Evolutionary conservation across 106 monocot genomes (phyloP), one percentile per base, ranked within the genome.

Genomic region (Narthecium ossifragum): DNA sequence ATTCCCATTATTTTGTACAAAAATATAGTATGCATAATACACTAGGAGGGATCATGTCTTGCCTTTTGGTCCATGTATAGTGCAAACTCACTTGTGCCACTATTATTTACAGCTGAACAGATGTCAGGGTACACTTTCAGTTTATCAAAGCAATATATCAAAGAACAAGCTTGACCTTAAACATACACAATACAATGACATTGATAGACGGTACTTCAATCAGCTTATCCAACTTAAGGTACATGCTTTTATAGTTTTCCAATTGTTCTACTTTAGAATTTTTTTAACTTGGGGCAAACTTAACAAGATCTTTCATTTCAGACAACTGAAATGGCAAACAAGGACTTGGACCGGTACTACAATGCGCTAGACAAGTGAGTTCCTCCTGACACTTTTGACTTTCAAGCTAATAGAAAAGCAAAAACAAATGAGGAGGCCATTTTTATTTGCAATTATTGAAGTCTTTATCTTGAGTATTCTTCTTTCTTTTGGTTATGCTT

Each of bases 271-370:
- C 26, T 54, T 48, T 54, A 18, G 18, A 24, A 43, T 33, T 13
- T 2, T 57, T 59, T 46, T 29, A 31, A 27, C 51, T 25, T 34
- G n/a, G n/a, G n/a, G n/a, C n/a, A n/a, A n/a, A n/a, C n/a, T n/a
- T n/a, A n/a, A n/a, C n/a, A n/a, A 31, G 8, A 45, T 23, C 28
- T 60, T 75, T 68, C 27, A 1, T 69, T 81, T 38, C 74, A 98
- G 96, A 98, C 96, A 41, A 79, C 84, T 67, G 96, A 98, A 79
- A 98, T 98, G 96, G 96, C 96, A 66, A 98, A 98, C 46, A 98
- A 98, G 74, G 96, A 98, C 59, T 69, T 98, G 64, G 96, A 98
- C 41, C 70, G 81, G 70, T 98, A 98, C 70, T 79, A 98, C 68
- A 81, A 63, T 70, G 96, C 96, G 40, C 81, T 98, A 64, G 96